Percentiles rank a stretch among this genome's conserved stretches.
phyloP scores from a whole-genome alignment of 441 rosid species.

The Isatis lusitanica region DNA sequence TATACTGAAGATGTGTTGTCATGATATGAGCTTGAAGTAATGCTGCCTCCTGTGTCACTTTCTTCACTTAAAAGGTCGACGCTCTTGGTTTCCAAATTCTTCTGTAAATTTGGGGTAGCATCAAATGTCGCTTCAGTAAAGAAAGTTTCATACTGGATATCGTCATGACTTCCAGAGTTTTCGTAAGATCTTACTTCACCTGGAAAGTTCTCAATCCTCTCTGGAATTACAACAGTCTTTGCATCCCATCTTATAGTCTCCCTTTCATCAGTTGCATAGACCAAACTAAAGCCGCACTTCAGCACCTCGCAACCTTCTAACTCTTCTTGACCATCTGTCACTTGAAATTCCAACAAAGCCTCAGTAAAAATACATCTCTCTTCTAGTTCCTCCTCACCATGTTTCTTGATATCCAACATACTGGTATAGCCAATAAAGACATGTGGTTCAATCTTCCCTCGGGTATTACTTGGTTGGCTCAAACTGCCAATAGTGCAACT shows the following conservation, averaged over 20 bases:
- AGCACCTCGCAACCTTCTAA: background rate
- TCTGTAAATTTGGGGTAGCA: background rate
- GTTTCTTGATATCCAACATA: background rate
- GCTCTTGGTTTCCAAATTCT: background rate
- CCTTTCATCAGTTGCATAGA: background rate
- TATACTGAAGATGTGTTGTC: background rate
- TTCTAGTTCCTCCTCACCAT: background rate
- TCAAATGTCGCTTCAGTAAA: background rate
- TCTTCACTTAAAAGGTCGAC: background rate
- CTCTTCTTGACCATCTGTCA: background rate
- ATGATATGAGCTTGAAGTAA: background rate
- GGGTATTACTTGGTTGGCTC: background rate
- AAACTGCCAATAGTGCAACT: background rate
- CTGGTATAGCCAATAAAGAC: conserved; percentile 3
- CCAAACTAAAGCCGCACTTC: background rate
- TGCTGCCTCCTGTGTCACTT: background rate
- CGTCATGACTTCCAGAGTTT: background rate
- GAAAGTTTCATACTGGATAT: background rate
- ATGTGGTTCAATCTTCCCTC: background rate
- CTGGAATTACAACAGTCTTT: background rate
- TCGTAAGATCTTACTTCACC: background rate
- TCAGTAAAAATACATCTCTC: background rate
- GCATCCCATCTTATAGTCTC: background rate
- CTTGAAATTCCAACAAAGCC: conserved; percentile 9
- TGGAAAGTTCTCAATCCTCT: background rate